These are phyloP conservation scores for Arachis stenosperma DNA, from an alignment of 306 rosid species.

Conservation along the genomic window DNA sequence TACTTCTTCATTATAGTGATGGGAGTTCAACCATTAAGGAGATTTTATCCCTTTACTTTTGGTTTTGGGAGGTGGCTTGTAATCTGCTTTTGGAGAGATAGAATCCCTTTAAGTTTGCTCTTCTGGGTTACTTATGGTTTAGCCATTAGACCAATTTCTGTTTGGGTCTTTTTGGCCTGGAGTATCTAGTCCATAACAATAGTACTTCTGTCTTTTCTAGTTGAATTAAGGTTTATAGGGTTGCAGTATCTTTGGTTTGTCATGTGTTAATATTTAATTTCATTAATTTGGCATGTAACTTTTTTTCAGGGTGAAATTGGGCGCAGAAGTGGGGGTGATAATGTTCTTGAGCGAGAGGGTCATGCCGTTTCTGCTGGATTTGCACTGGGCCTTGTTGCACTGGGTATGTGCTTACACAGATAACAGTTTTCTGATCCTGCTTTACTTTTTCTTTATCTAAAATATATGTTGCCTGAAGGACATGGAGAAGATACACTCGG, in stretches of 20 bases:
- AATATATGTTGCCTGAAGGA: conserved; percentile 57
- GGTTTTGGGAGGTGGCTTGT: no score
- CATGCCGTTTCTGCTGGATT: conserved; percentile 98
- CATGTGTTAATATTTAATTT: conserved; percentile 25
- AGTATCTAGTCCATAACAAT: not conserved
- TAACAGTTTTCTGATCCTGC: conserved; percentile 27
- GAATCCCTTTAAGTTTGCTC: no score
- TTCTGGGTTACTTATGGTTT: no score
- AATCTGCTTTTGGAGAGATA: no score
- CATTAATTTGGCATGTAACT: conserved; percentile 20
- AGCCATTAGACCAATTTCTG: no score
- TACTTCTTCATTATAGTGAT: no score
- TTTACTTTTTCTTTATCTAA: conserved; percentile 44
- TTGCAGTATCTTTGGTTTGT: conserved; percentile 33
- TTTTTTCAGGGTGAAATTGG: conserved; percentile 83
- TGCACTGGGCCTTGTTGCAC: conserved; percentile 91
- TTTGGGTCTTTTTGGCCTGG: no score
- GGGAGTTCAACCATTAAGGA: no score
- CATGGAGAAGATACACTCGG: conserved; percentile 93
- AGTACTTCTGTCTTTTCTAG: conserved; percentile 21
- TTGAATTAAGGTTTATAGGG: conserved; percentile 25
- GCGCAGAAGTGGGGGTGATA: conserved; percentile 94
- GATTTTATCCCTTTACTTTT: no score
- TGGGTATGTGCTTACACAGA: conserved; percentile 60
- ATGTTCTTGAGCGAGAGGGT: conserved; percentile 98